Evolutionary conservation across 1,284 basidiomycete genomes (phyloP), one percentile per base, ranked within the genome.

Genomic region (Irpex sp.): DNA sequence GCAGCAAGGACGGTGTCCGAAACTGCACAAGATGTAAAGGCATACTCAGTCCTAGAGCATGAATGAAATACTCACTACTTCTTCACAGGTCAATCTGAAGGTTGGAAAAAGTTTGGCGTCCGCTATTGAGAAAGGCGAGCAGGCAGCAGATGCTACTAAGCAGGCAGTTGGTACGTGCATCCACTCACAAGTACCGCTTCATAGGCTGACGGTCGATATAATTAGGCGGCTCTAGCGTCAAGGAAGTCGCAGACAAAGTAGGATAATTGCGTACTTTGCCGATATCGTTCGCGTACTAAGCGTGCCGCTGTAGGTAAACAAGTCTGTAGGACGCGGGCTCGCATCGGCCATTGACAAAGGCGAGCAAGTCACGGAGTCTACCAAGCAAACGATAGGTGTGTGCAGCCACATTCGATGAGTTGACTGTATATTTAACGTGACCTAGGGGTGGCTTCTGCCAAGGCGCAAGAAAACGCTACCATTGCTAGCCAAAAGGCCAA

Each of bases 341-440:
- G 88, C 87, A 13, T 81, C 79, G 6, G 87, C 86, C 0, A 84
- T 91, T 64, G 88, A 87, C 64, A 84, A 78, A 13, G 87, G 86
- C 7, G 85, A 91, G 72, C 71, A 84, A 62, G 83, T 80, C 9
- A 81, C 85, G 0, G 74, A 82, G 67, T 76, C 78, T 48, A 82
- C 86, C 3, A 87, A 88, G 68, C 78, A 87, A 64, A 79, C 78
- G 0, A 17, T 89, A 7, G 81, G 88, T 86, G 59, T 36, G 79
- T 68, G 3, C 13, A 47, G 31, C 5, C 48, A n/a, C 8, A 15
- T 7, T 54, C 11, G 40, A 44, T 9, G 15, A 11, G 40, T 44
- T 44, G 15, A 11, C 11, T 2, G 40, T 9, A 15, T 36, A 19
- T 17, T 48, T 11, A 62, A 37, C 6, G 37, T 37, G 6, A 15